Percentiles rank a stretch among this genome's conserved stretches.
Conservation (phyloP, 1,284 basidiomycete species). For the Rhizoctonia solani region DNA sequence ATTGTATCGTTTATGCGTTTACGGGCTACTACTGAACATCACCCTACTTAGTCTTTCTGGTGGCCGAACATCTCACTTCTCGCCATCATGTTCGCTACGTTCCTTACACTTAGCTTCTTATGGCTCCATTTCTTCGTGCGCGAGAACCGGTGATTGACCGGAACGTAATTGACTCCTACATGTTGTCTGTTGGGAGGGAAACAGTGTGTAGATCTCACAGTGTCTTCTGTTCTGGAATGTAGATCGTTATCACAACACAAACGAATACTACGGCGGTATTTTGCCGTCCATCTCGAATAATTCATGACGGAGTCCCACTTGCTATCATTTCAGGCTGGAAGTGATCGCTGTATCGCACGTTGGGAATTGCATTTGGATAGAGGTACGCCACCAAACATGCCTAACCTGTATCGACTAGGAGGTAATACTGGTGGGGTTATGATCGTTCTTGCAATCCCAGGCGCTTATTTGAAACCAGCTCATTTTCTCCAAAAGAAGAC, state of each 20-base stretch:
- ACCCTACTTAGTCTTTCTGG: constrained; percentile 80
- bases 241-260: constrained; percentile 7
- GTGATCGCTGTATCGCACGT: neutral
- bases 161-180: neutral
- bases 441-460: too few species aligned
- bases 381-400: neutral
- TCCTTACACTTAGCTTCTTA: constrained; percentile 75
- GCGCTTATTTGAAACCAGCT: too few species aligned
- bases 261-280: neutral
- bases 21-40: constrained; percentile 17
- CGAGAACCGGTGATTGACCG: constrained; percentile 68
- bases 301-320: neutral
- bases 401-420: neutral
- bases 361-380: neutral
- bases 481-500: too few species aligned
- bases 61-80: constrained; percentile 88
- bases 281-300: neutral
- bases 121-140: constrained; percentile 87
- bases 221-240: constrained; percentile 12
- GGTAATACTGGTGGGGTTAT: neutral
- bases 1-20: constrained; percentile 32
- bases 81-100: constrained; percentile 79
- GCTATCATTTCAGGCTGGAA: neutral
- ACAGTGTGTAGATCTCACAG: constrained; percentile 13
- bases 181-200: too few species aligned